Percentiles rank a stretch among this genome's conserved stretches.
These are phyloP conservation scores for Paxillus rubicundulus DNA, from an alignment of 768 basidiomycete genomes.

Conservation along the genomic window DNA sequence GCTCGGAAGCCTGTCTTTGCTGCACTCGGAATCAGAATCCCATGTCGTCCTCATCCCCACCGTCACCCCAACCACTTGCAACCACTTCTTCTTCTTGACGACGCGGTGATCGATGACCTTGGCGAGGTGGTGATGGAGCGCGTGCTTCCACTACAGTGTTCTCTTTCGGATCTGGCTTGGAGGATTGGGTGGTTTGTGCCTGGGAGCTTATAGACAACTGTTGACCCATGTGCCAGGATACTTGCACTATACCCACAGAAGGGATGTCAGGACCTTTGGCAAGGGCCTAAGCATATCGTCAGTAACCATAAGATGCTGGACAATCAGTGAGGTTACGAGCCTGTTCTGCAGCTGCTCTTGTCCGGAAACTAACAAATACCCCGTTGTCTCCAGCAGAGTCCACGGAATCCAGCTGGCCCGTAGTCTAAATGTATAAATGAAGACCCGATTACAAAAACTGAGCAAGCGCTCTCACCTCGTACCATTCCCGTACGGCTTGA, in stretches of 20 bases:
- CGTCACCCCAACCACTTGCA: slow-evolving; percentile 68
- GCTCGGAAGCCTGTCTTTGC: slow-evolving; percentile 1
- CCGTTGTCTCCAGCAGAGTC: slow-evolving; percentile 55
- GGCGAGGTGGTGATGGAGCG: slow-evolving; percentile 13
- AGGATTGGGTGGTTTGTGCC: slow-evolving; percentile 15
- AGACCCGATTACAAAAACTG: background rate
- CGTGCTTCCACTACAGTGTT: slow-evolving; percentile 25
- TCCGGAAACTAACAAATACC: slow-evolving; percentile 66
- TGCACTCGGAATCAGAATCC: slow-evolving; percentile 45
- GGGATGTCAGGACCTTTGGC: slow-evolving; percentile 71
- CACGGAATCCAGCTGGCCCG: slow-evolving; percentile 68
- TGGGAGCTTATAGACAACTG: slow-evolving; percentile 20
- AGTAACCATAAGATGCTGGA: slow-evolving; percentile 3
- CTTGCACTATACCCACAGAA: slow-evolving; percentile 58
- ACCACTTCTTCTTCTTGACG: slow-evolving; percentile 59
- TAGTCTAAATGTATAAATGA: slow-evolving; percentile 42
- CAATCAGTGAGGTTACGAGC: slow-evolving; percentile 36
- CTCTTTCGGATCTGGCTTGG: slow-evolving; percentile 21
- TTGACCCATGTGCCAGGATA: slow-evolving; percentile 60
- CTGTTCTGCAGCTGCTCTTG: slow-evolving; percentile 74
- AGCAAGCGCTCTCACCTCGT: slow-evolving; percentile 50
- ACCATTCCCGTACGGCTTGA: slow-evolving; percentile 77
- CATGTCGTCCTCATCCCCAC: slow-evolving; percentile 70
- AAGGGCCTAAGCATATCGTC: slow-evolving; percentile 49
- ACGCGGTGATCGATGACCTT: slow-evolving; percentile 29